These are phyloP conservation scores for Gossypium turneri DNA, from an alignment of 345 rosid genomes.

Conservation along the genomic window DNA sequence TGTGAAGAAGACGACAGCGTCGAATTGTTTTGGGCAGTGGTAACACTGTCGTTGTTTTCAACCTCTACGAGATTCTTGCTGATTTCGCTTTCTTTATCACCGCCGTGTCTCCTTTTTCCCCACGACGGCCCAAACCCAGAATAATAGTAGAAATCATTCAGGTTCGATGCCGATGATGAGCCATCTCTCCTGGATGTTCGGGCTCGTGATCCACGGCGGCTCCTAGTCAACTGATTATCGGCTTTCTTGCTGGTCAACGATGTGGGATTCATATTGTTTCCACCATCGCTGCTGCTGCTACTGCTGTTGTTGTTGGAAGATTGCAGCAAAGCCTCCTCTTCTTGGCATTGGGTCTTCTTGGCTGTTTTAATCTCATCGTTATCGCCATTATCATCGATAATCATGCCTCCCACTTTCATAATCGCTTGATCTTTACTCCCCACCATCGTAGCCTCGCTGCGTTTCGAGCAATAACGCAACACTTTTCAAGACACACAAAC, in stretches of 20 bases:
- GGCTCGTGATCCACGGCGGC: slow-evolving; percentile 34
- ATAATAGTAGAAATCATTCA: slow-evolving; percentile 79
- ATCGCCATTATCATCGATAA: slow-evolving; percentile 22
- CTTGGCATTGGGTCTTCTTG: slow-evolving; percentile 10
- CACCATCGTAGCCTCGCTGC: slow-evolving; percentile 48
- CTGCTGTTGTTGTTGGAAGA: slow-evolving; percentile 19
- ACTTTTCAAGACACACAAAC: slow-evolving; percentile 23
- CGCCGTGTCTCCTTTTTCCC: slow-evolving; percentile 56
- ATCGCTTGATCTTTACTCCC: slow-evolving; percentile 26
- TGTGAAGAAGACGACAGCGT: slow-evolving; percentile 27
- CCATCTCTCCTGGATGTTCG: slow-evolving; percentile 33
- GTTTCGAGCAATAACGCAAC: slow-evolving; percentile 14
- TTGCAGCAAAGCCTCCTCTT: slow-evolving; percentile 22
- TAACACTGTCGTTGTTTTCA: slow-evolving; percentile 3
- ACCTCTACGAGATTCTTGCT: background rate
- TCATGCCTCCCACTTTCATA: slow-evolving; percentile 30
- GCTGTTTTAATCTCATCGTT: slow-evolving; percentile 13
- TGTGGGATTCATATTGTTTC: background rate
- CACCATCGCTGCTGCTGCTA: background rate
- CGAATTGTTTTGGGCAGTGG: slow-evolving; percentile 11
- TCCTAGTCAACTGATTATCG: slow-evolving; percentile 13
- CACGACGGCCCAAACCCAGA: slow-evolving; percentile 88
- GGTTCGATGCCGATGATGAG: slow-evolving; percentile 36
- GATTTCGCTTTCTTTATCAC: slow-evolving; percentile 1
- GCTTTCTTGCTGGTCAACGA: slow-evolving; percentile 3